A percentile compares a stretch with the other conserved stretches of the same genome.
These are phyloP conservation scores for Solanum chmielewskii DNA, from an alignment of 257 asterid species.

Conservation along the genomic window DNA sequence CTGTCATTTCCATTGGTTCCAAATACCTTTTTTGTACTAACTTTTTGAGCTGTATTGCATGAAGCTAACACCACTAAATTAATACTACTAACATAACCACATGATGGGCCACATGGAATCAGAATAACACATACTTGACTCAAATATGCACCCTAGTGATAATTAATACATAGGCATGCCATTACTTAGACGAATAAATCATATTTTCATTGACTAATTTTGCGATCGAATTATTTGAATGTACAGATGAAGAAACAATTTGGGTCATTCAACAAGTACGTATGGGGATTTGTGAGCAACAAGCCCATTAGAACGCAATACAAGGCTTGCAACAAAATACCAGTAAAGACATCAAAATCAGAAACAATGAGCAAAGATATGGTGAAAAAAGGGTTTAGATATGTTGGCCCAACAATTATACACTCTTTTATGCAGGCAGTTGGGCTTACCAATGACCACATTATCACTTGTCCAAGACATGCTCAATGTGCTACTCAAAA, in stretches of 20 bases:
- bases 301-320: constrained; percentile 45
- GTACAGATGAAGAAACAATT: constrained; percentile 36
- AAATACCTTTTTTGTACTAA: background rate
- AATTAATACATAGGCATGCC: background rate
- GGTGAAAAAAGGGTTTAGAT: constrained; percentile 69
- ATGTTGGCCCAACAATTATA: constrained; percentile 65
- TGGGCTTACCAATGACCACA: constrained; percentile 79
- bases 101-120: constrained; percentile 7
- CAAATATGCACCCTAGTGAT: background rate
- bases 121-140: background rate
- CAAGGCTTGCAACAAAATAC: constrained; percentile 57
- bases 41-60: background rate
- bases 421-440: constrained; percentile 88
- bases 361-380: constrained; percentile 77
- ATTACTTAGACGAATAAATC: background rate
- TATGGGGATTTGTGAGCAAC: constrained; percentile 65
- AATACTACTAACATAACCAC: background rate
- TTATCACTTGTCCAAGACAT: constrained; percentile 58
- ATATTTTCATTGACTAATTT: background rate
- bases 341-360: constrained; percentile 78
- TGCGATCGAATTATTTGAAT: background rate
- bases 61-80: background rate
- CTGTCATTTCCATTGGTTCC: background rate
- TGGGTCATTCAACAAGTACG: constrained; percentile 53
- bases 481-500: constrained; percentile 11